Base-by-base conservation (phyloP, 2,329 filamentous ascomycete genomes). In the Fusarium ramigenum region DNA sequence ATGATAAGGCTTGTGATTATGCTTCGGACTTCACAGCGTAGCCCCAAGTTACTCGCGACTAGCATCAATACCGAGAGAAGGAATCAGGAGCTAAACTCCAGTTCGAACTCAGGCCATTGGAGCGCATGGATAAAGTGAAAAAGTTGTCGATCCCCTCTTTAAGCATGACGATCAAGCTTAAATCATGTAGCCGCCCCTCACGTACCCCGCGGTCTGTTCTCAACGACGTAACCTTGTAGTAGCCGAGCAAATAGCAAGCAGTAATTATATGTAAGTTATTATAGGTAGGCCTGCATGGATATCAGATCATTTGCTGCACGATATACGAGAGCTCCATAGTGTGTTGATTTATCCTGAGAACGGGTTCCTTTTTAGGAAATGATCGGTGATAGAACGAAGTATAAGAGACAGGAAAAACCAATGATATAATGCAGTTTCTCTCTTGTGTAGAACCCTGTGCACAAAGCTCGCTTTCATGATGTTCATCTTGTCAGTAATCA, bases 1-100 rank as follows among this genome's bases (percentile, higher is more conserved):
- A 79, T 42, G 39, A 2, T 10, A 23, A 8, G 9, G 18, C 18
- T 25, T 25, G 9, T 28, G 44, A n/a, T 32, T 19, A 32, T 18
- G 10, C 8, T 7, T 15, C 6, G 4, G 4, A 4, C 2, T 0
- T 21, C 12, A 1, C 16, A 44, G 14, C n/a, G 2, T 19, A 3
- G 4, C 4, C 5, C 0, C n/a, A 57, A 46, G 8, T 32, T 23
- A 3, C 28, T 16, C 9, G 2, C 0, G 7, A 3, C 2, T 1
- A 2, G 5, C 19, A 28, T 18, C 7, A n/a, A 9, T 10, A 28
- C 5, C 2, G 2, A 12, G 14, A 28, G 18, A 15, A 5, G 14
- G 14, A 5, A 12, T 16, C 18, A 9, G 12, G 5, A 21, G 32
- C 32, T 16, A 28, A 37, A 28, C 50, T 21, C 7, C 18, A 28